Evolutionary conservation across 257 asterid genomes (phyloP).

Genomic region (Scutellaria minor): DNA sequence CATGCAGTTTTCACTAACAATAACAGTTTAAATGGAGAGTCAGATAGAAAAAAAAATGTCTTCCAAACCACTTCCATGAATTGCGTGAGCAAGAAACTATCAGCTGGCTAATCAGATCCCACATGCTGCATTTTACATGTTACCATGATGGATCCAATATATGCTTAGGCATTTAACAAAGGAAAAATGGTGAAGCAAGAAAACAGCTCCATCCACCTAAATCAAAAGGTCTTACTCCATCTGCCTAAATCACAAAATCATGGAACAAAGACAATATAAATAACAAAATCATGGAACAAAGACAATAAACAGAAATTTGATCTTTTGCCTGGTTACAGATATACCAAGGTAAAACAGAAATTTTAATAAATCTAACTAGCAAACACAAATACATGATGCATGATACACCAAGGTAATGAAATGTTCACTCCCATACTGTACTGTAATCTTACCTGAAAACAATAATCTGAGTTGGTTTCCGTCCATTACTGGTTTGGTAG

Average conservation of each 20-base stretch:
- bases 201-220: constrained; percentile 15
- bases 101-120: constrained; percentile 23
- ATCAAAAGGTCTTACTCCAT: too few species aligned
- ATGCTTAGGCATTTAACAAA: constrained; percentile 5
- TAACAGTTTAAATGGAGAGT: constrained; percentile 9
- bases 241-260: constrained; percentile 6
- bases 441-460: constrained; percentile 73
- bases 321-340: background rate
- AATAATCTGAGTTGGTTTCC: constrained; percentile 82
- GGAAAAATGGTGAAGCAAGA: constrained; percentile 12
- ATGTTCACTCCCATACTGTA: constrained; percentile 7
- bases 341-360: too few species aligned
- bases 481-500: constrained; percentile 66
- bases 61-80: background rate
- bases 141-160: background rate
- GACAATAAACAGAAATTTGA: background rate
- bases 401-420: background rate
- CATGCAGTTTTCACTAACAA: background rate
- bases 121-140: background rate
- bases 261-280: constrained; percentile 9
- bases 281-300: background rate
- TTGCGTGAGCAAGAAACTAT: constrained; percentile 24
- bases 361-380: background rate
- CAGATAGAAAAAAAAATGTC: background rate
- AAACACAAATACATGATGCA: background rate